Evolutionary conservation across 768 basidiomycete genomes (phyloP), one percentile per base, ranked within the genome.

Genomic region (Russula virescens): DNA sequence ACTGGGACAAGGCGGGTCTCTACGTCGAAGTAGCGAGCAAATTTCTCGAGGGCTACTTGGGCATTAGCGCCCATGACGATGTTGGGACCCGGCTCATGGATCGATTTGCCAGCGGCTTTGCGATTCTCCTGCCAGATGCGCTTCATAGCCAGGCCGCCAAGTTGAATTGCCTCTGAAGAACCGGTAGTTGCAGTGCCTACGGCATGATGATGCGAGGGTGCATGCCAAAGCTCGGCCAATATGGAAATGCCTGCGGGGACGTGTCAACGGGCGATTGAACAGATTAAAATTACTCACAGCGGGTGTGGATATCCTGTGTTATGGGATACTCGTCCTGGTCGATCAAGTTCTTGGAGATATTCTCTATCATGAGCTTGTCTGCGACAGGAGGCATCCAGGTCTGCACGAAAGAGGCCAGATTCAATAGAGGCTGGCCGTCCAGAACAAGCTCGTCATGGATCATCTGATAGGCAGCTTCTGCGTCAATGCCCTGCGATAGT

Each of bases 171-270:
- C 72, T 88, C 86, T 5, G 82, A 85, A 5, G 81, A 83, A 10
- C 87, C 87, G 1, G 86, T 87, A 5, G 87, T 88, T 5, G 86
- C 86, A 0, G 86, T 86, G 1, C 86, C 86, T 50, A 87, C 79
- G 2, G 86, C 84, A 48, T 81, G 70, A 55, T 78, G 75, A 18
- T 75, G 69, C 40, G 79, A 76, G 26, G 83, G 83, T 1, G 83
- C 86, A 66, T 88, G 79, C 86, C 86, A 88, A 38, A 88, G 78
- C 69, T 84, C 77, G 28, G 87, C 82, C 60, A 88, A 78, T 70
- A 85, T 83, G 35, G 80, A 83, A 52, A 82, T 66, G 65, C 73
- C 63, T 69, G 45, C 19, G 78, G 51, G 78, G 4, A 76, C 73
- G 67, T 79, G 79, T 84, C 75, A 38, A 76, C 67, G 54, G 79